Conservation (phyloP, 148 eudicot genomes). For the Tetragonia tetragonoides region DNA sequence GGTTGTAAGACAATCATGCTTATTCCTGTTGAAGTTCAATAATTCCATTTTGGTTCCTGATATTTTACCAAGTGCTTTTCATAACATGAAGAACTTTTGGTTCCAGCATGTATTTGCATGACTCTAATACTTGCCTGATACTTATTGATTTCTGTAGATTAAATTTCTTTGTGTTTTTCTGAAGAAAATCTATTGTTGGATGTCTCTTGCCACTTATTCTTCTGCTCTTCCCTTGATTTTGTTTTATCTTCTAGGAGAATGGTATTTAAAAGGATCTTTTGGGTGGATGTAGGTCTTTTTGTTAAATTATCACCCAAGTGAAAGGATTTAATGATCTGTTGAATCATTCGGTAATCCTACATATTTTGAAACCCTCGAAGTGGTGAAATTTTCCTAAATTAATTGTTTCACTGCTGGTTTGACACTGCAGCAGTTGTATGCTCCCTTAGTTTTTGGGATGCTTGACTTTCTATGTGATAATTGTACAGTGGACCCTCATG, state of each 20-base stretch:
- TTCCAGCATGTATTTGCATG: background rate
- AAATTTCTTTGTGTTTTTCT: background rate
- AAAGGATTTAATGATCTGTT: background rate
- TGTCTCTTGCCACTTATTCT: background rate
- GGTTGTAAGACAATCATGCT: background rate
- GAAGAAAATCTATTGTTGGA: background rate
- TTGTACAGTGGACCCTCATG: conserved; percentile 91
- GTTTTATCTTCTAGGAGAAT: too few species aligned
- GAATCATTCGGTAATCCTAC: background rate
- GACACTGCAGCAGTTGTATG: background rate
- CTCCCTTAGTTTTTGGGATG: background rate
- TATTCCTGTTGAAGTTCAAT: background rate
- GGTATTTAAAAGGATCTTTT: background rate
- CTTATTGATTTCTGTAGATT: background rate
- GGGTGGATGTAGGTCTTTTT: too few species aligned
- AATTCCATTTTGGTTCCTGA: background rate
- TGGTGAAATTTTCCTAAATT: background rate
- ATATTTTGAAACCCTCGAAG: background rate
- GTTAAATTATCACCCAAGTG: background rate
- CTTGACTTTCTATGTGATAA: conserved; percentile 3
- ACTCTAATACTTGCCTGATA: background rate
- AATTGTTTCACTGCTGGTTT: background rate
- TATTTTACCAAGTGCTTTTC: background rate
- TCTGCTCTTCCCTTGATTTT: background rate
- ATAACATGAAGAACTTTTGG: background rate